Evolutionary conservation across 1,284 basidiomycete genomes (phyloP).

Genomic region (Phellopilus nigrolimitatus): DNA sequence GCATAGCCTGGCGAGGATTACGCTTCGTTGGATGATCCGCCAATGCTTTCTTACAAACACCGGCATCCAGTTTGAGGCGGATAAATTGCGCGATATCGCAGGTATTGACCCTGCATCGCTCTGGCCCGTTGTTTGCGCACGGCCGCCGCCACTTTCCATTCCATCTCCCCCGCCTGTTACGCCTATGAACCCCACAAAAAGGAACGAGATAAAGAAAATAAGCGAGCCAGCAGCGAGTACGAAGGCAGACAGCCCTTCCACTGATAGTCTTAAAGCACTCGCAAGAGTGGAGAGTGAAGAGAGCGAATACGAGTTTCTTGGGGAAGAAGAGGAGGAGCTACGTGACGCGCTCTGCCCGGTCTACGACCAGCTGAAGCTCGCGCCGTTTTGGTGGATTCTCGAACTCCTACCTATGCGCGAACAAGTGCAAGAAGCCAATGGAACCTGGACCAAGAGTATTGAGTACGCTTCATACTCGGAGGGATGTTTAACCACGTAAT

Average conservation of each 20-base stretch:
- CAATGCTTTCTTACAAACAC: slow-evolving; percentile 42
- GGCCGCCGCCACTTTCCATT: slow-evolving; percentile 24
- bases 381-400: slow-evolving; percentile 23
- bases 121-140: slow-evolving; percentile 27
- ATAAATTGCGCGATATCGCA: slow-evolving; percentile 28
- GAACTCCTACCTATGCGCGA: slow-evolving; percentile 19
- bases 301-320: background rate
- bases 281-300: background rate
- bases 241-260: background rate
- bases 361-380: slow-evolving; percentile 24
- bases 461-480: background rate
- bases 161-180: background rate
- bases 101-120: slow-evolving; percentile 23
- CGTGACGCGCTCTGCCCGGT: slow-evolving; percentile 24
- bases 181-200: background rate
- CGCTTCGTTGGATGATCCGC: slow-evolving; percentile 63
- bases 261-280: background rate
- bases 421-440: background rate
- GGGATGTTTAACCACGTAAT: background rate
- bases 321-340: slow-evolving; percentile 20
- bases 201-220: background rate
- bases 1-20: slow-evolving; percentile 52
- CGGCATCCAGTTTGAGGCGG: slow-evolving; percentile 35
- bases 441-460: slow-evolving; percentile 5
- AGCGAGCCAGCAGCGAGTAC: background rate